Conservation (phyloP, 1,284 basidiomycete species). For the Moesziomyces sp. region DNA sequence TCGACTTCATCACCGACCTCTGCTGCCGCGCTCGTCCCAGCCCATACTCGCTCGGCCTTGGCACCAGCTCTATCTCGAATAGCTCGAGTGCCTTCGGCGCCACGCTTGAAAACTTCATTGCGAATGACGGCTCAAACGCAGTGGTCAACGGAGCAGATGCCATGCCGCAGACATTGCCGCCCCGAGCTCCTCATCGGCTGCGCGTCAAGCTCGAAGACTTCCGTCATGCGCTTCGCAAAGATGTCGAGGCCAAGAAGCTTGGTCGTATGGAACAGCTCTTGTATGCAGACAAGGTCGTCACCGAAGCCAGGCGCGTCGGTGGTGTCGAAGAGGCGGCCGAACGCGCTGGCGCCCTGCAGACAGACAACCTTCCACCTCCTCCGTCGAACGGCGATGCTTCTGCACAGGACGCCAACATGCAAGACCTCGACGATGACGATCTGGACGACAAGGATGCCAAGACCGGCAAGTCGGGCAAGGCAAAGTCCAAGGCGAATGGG, state of each 20-base stretch:
- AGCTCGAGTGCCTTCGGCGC: conserved; percentile 32
- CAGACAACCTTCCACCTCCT: conserved; percentile 33
- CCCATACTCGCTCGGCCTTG: conserved; percentile 52
- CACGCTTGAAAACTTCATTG: conserved; percentile 21
- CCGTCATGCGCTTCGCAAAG: conserved; percentile 63
- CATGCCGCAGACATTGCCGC: conserved; percentile 23
- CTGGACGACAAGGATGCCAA: conserved; percentile 7
- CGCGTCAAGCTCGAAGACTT: conserved; percentile 66
- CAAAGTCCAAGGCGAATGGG: background rate
- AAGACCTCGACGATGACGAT: conserved; percentile 28
- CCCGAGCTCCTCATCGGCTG: conserved; percentile 47
- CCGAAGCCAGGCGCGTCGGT: conserved; percentile 59
- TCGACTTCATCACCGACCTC: conserved; percentile 89
- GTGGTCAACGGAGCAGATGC: conserved; percentile 16
- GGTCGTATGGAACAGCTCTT: conserved; percentile 64
- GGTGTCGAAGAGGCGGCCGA: conserved; percentile 61
- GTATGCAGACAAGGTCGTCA: conserved; percentile 65
- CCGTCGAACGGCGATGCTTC: conserved; percentile 14
- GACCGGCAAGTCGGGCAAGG: conserved; percentile 15
- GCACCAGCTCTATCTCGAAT: conserved; percentile 43
- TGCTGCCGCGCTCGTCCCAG: conserved; percentile 71
- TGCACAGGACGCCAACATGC: conserved; percentile 14
- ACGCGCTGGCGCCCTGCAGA: conserved; percentile 51
- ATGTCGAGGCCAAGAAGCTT: conserved; percentile 61
- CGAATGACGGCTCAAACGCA: conserved; percentile 21